phyloP scores from a whole-genome alignment of 1,139 yeast species.

The Debaryomycetaceae sp. region DNA sequence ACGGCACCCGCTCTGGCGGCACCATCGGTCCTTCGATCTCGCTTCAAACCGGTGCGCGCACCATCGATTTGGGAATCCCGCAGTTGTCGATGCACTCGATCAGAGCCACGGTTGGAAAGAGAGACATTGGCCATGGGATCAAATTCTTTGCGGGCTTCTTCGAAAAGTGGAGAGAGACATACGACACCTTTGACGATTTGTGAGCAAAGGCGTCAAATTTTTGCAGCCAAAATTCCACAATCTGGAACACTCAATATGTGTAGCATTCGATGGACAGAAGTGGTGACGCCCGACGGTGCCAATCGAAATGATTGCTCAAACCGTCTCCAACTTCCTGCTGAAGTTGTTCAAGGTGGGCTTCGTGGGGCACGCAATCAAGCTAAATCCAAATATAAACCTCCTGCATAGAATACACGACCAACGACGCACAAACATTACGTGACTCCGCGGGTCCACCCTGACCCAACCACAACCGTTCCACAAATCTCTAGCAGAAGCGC shows the following conservation, averaged over 20 bases:
- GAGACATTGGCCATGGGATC: constrained; percentile 64
- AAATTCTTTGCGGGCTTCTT: constrained; percentile 64
- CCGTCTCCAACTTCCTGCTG: too few relatives aligned
- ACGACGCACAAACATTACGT: too few relatives aligned
- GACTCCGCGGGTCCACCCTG: too few relatives aligned
- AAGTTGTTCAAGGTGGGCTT: too few relatives aligned
- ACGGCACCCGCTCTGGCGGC: constrained; percentile 72
- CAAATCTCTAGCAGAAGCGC: too few relatives aligned
- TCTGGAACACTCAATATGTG: neutral
- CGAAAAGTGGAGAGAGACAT: constrained; percentile 49
- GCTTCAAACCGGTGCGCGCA: constrained; percentile 66
- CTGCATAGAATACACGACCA: too few relatives aligned
- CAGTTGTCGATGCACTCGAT: constrained; percentile 81
- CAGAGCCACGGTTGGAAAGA: constrained; percentile 68
- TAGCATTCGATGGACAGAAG: neutral
- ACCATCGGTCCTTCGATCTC: constrained; percentile 75
- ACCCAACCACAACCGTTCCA: too few relatives aligned
- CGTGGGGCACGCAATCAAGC: too few relatives aligned
- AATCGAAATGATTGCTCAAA: too few relatives aligned
- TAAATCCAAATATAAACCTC: too few relatives aligned
- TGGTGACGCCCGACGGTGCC: neutral
- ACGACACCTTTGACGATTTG: constrained; percentile 8
- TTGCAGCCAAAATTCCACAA: neutral
- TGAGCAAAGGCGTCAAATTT: neutral
- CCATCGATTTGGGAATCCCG: constrained; percentile 74